These are phyloP conservation scores for Pichia occidentalis DNA, from an alignment of 805 yeast genomes.

Conservation along the genomic window DNA sequence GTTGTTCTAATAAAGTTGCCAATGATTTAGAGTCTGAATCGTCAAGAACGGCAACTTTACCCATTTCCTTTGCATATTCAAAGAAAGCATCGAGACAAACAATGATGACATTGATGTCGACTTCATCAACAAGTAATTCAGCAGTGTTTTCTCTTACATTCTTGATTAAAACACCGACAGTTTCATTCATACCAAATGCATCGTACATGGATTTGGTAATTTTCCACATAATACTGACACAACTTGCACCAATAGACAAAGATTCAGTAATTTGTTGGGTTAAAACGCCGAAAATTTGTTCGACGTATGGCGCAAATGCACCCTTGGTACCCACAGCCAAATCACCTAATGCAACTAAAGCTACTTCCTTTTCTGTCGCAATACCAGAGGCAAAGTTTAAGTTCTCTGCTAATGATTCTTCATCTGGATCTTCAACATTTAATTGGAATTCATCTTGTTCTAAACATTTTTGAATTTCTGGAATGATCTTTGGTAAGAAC, in stretches of 20 bases:
- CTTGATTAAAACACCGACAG: constrained; percentile 51
- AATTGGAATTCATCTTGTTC: constrained; percentile 81
- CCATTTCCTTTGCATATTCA: constrained; percentile 62
- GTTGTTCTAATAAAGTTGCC: constrained; percentile 62
- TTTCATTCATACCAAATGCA: constrained; percentile 43
- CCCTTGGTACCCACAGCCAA: constrained; percentile 82
- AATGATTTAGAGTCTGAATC: constrained; percentile 47
- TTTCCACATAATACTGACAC: constrained; percentile 77
- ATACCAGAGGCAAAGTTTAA: constrained; percentile 89
- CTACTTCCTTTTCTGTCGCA: constrained; percentile 92
- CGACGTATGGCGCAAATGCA: constrained; percentile 71
- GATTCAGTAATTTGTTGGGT: constrained; percentile 75
- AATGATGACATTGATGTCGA: constrained; percentile 75
- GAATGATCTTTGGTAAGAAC: constrained; percentile 75
- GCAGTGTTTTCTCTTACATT: constrained; percentile 64
- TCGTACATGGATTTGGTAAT: constrained; percentile 64
- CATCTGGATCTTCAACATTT: constrained; percentile 43
- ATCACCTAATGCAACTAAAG: constrained; percentile 85
- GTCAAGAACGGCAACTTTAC: constrained; percentile 66
- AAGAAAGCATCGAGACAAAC: constrained; percentile 68
- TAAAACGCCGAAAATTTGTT: constrained; percentile 56
- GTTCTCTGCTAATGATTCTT: constrained; percentile 61
- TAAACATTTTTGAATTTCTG: constrained; percentile 75
- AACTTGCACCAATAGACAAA: constrained; percentile 86
- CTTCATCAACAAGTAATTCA: constrained; percentile 64